Conservation (phyloP, 352 stramenopile species). For the Albugo laibachii region DNA sequence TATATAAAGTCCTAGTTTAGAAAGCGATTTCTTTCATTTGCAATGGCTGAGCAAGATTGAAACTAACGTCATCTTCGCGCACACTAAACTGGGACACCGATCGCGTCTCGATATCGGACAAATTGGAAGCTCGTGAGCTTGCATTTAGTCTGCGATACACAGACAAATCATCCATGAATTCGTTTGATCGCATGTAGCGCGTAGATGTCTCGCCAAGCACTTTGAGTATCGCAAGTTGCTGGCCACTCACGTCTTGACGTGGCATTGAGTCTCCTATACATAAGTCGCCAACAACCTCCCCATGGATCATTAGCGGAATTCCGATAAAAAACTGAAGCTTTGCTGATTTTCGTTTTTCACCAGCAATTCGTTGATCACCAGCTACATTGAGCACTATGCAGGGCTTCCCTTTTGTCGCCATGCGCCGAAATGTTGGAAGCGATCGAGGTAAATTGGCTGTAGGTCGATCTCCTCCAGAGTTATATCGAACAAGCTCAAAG, state of each 20-base stretch:
- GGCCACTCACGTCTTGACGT: constrained; percentile 63
- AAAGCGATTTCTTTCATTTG: too few species aligned
- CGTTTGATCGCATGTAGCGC: constrained; percentile 74
- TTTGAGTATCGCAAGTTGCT: constrained; percentile 68
- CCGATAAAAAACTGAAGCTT: constrained; percentile 80
- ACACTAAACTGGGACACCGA: too few species aligned
- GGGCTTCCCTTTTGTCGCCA: constrained; percentile 67
- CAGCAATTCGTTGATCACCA: constrained; percentile 73
- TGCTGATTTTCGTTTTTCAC: constrained; percentile 60
- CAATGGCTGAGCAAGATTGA: too few species aligned
- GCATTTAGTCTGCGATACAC: too few species aligned
- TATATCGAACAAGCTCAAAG: constrained; percentile 72
- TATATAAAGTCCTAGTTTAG: too few species aligned
- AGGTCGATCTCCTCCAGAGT: not conserved
- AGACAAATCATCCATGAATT: constrained; percentile 9
- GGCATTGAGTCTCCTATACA: constrained; percentile 66
- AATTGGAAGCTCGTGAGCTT: too few species aligned
- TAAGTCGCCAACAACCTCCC: constrained; percentile 70
- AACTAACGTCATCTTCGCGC: too few species aligned
- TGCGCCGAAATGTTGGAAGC: constrained; percentile 68
- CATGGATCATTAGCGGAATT: constrained; percentile 65
- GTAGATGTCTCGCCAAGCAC: constrained; percentile 72
- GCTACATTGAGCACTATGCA: constrained; percentile 78
- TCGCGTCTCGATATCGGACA: too few species aligned
- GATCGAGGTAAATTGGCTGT: constrained; percentile 33